Conservation (phyloP, 345 rosid genomes). For the Microcos paniculata region DNA sequence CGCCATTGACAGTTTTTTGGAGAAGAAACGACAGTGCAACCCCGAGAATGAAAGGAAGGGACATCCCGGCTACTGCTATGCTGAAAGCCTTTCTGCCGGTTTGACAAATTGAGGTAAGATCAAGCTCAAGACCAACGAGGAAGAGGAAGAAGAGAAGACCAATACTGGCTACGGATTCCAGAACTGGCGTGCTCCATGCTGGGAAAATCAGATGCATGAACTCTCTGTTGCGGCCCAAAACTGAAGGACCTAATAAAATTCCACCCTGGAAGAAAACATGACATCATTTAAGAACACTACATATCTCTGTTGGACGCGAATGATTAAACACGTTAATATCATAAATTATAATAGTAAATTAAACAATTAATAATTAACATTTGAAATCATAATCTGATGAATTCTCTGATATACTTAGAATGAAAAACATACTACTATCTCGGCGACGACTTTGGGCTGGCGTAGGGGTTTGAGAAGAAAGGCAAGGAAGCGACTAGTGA, state of each 20-base stretch:
- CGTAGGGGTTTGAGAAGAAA: conserved; percentile 35
- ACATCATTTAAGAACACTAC: no score
- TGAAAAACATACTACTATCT: conserved; percentile 33
- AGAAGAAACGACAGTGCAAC: conserved; percentile 43
- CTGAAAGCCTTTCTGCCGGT: conserved; percentile 40
- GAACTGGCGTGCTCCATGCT: conserved; percentile 44
- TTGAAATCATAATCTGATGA: no score
- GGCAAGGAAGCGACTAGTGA: conserved; percentile 33
- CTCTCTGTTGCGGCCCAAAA: conserved; percentile 45
- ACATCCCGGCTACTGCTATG: conserved; percentile 55
- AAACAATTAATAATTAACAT: background rate
- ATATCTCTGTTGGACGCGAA: background rate
- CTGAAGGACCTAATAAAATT: conserved; percentile 59
- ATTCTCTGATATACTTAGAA: no score
- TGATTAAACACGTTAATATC: background rate
- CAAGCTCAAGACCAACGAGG: conserved; percentile 67
- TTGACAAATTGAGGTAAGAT: conserved; percentile 37
- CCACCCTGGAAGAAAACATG: conserved; percentile 38
- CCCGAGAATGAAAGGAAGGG: conserved; percentile 54
- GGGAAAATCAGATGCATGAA: conserved; percentile 49
- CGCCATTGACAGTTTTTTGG: conserved; percentile 32
- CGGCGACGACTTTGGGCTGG: conserved; percentile 46
- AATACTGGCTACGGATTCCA: conserved; percentile 55
- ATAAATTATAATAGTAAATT: background rate
- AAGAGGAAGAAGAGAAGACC: conserved; percentile 66